Base-by-base conservation (phyloP, 2,329 filamentous ascomycete genomes). In the Apiospora koreana region DNA sequence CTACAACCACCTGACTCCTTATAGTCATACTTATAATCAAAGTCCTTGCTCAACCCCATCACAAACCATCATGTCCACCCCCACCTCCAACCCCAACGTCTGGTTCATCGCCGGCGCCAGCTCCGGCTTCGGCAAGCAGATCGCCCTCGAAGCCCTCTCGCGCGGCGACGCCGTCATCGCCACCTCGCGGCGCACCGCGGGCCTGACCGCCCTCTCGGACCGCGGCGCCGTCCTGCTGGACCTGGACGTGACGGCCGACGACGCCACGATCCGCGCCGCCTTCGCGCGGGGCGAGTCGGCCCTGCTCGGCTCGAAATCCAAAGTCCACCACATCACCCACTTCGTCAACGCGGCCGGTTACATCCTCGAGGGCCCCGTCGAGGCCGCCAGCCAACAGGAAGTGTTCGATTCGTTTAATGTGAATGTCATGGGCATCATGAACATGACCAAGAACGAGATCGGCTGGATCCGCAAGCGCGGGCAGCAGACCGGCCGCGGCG, bases 91-190 rank as follows among this genome's bases (percentile, higher is more conserved):
- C 3, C 54, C 54, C 54, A 62, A 62, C 54, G 54, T 86, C 41
- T 89, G 87, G 86, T 83, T 89, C 78, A 84, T 89, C 75, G 84
- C 83, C 14, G 87, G 85, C 35, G 82, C 82, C 64, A 86, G 85
- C 28, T 86, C 83, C 23, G 86, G 87, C 67, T 85, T 89, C 71
- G 87, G 87, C 8, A 78, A 79, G 6, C 77, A 80, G 8, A 83
- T 88, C 38, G 82, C 83, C 41, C 75, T 81, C 41, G 74, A 79
- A 14, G 83, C 86, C 1, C 80, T 88, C 7, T 75, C 77, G 2
- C 80, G 81, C 38, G 85, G 85, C 38, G 84, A 89, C 75, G 80
- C 77, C 0, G 86, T 87, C 71, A 79, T 88, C 54, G 87, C 86
- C 2, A 86, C 85, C 0, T 83, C 86, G 1, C 84, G 86, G 42